Conservation (phyloP, 208 protist species). For the Acanthamoeba culbertsoni region DNA sequence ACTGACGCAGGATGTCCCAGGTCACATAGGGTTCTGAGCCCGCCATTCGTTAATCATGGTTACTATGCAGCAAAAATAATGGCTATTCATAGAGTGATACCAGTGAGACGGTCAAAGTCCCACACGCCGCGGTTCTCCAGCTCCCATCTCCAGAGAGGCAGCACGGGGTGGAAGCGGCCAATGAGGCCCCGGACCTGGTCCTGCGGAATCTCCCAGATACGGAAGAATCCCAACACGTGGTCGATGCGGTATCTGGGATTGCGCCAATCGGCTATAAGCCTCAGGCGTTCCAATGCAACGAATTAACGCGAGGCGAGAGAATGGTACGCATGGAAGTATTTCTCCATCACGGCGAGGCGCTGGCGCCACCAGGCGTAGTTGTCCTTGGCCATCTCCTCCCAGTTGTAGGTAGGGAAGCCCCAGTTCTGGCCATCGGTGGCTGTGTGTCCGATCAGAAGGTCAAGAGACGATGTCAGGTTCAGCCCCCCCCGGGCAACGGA, state of each 20-base stretch:
- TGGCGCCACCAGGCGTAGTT: slow-evolving; percentile 79
- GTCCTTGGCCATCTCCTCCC: slow-evolving; percentile 83
- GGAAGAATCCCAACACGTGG: slow-evolving; percentile 87
- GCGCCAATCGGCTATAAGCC: background rate
- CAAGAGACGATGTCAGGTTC: background rate
- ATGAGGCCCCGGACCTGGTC: slow-evolving; percentile 67
- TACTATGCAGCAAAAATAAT: background rate
- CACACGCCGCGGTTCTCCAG: slow-evolving; percentile 69
- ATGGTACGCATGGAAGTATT: slow-evolving; percentile 57
- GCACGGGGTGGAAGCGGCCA: slow-evolving; percentile 69
- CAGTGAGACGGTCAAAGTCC: slow-evolving; percentile 70
- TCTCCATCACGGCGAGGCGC: slow-evolving; percentile 62
- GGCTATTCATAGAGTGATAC: background rate
- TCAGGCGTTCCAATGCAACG: slow-evolving; percentile 55
- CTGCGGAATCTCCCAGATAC: slow-evolving; percentile 87
- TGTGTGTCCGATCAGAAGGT: background rate
- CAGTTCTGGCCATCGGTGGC: slow-evolving; percentile 85
- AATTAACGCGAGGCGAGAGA: background rate
- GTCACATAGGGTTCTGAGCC: slow-evolving; percentile 74
- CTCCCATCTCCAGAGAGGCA: slow-evolving; percentile 71
- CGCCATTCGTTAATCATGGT: too few relatives aligned
- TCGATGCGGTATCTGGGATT: slow-evolving; percentile 81
- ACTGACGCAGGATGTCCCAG: slow-evolving; percentile 63
- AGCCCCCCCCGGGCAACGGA: background rate
- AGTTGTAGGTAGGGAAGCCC: slow-evolving; percentile 88